Base-by-base conservation (phyloP, 2,329 filamentous ascomycete genomes). In the Neonectria magnoliae region DNA sequence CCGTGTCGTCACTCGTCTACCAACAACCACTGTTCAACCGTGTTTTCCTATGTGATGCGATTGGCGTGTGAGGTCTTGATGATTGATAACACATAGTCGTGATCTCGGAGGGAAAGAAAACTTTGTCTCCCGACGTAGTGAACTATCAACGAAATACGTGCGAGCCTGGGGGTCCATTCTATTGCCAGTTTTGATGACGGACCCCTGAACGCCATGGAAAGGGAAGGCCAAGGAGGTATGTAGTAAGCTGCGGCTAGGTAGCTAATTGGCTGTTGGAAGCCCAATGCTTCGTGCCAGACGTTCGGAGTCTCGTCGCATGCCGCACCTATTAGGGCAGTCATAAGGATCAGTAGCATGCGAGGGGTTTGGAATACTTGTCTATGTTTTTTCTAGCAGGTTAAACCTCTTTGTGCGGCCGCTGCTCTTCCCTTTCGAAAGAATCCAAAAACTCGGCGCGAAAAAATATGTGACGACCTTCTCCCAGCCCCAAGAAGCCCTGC, bases 1-100 rank as follows among this genome's bases (percentile, higher is more conserved):
- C 44, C 58, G 66, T 74, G 72, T 73, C 64, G 60, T 69, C 47
- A 31, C 47, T 33, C 60, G 65, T 73, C 71, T 73, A 73, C 68
- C 65, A 62, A 38, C 38, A 69, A 70, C 44, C 51, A 51, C 27
- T 63, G 10, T 31, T 13, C 44, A 22, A 42, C 25, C 50, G 33
- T 10, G 14, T 48, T 31, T 9, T 58, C 31, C 38, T 51, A 18
- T 57, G 50, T 47, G 22, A 20, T 20, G 16, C 11, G n/a, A 13
- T 14, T 14, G 22, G 18, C 27, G 16, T 3, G 45, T 38, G 18
- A 33, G 18, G 29, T 2, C 5, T 20, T 33, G 16, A 13, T 7
- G 4, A 16, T 8, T 8, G 29, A 8, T 6, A 10, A 8, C 18
- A 20, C 10, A 7, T 13, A 14, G 18, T 14, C 9, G 29, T 14